phyloP scores from a whole-genome alignment of 164 flowering plant genomes.

The Vitis rupestris region DNA sequence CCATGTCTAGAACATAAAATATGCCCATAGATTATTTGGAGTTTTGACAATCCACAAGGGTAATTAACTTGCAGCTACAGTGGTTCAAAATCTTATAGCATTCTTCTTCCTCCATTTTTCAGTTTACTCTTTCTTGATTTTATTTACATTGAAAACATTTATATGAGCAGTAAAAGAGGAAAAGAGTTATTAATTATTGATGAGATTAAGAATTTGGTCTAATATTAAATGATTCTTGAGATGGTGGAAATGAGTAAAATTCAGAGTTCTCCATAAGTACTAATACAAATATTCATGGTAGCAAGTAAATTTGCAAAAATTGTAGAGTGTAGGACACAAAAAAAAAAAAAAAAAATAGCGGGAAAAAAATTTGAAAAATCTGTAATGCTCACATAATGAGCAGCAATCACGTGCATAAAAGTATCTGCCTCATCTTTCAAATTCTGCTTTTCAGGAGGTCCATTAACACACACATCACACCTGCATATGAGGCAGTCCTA shows the following conservation, averaged over 20 bases:
- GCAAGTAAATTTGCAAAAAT: not conserved
- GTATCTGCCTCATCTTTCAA: slow-evolving; percentile 56
- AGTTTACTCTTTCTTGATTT: not conserved
- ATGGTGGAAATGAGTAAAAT: too few relatives aligned
- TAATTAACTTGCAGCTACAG: not conserved
- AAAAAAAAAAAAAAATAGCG: not conserved
- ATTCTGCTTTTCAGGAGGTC: slow-evolving; percentile 68
- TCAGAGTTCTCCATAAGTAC: too few relatives aligned
- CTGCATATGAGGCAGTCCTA: slow-evolving; percentile 29
- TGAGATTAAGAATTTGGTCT: too few relatives aligned
- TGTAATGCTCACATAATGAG: slow-evolving; percentile 43
- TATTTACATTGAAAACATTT: too few relatives aligned
- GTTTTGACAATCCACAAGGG: not conserved
- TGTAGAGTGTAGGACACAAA: not conserved
- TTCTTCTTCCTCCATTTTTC: not conserved
- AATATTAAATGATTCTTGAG: too few relatives aligned
- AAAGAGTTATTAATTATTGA: too few relatives aligned
- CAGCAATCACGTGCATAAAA: slow-evolving; percentile 55
- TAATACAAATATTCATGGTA: too few relatives aligned
- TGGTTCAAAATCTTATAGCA: not conserved
- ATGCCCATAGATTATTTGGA: not conserved
- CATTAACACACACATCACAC: slow-evolving; percentile 81
- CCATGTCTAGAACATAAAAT: not conserved
- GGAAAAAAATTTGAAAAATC: not conserved
- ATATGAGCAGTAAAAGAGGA: too few relatives aligned